Percentiles rank a stretch among this genome's conserved stretches.
phyloP scores from a whole-genome alignment of 2,329 filamentous ascomycete genomes.

The Xylaria sp. region DNA sequence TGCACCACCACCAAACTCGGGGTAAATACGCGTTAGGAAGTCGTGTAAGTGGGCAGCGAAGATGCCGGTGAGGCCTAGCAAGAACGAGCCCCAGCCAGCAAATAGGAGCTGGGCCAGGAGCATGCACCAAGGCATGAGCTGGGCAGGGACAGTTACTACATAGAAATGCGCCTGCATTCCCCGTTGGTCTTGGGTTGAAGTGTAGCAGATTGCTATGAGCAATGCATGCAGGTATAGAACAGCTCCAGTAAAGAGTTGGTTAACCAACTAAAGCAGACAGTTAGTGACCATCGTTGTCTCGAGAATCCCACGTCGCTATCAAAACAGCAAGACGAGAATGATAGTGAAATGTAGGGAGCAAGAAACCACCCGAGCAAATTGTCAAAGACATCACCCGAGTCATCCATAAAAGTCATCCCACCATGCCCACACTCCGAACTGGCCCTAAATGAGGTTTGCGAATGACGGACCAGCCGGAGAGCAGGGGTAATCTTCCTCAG shows the following conservation, averaged over 20 bases:
- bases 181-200: conserved; percentile 85
- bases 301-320: conserved; percentile 15
- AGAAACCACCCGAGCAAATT: conserved; percentile 68
- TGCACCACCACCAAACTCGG: conserved; percentile 84
- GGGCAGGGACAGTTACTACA: conserved; percentile 84
- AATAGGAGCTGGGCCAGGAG: conserved; percentile 79
- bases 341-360: conserved; percentile 68
- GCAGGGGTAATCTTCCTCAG: conserved; percentile 83
- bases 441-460: conserved; percentile 69
- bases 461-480: conserved; percentile 71
- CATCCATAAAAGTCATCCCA: conserved; percentile 78
- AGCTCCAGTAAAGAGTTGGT: conserved; percentile 63
- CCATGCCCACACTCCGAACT: conserved; percentile 76
- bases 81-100: conserved; percentile 64
- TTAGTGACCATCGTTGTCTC: conserved; percentile 40
- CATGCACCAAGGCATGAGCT: conserved; percentile 83
- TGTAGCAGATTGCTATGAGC: conserved; percentile 84
- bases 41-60: conserved; percentile 90
- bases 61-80: conserved; percentile 79
- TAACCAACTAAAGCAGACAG: conserved; percentile 57
- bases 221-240: conserved; percentile 71
- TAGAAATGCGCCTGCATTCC: conserved; percentile 81
- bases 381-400: conserved; percentile 67
- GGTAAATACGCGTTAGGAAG: conserved; percentile 88
- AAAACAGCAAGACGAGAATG: conserved; percentile 36